These are phyloP conservation scores for Alternaria panax DNA, from an alignment of 2,329 filamentous ascomycete genomes.

Conservation along the genomic window DNA sequence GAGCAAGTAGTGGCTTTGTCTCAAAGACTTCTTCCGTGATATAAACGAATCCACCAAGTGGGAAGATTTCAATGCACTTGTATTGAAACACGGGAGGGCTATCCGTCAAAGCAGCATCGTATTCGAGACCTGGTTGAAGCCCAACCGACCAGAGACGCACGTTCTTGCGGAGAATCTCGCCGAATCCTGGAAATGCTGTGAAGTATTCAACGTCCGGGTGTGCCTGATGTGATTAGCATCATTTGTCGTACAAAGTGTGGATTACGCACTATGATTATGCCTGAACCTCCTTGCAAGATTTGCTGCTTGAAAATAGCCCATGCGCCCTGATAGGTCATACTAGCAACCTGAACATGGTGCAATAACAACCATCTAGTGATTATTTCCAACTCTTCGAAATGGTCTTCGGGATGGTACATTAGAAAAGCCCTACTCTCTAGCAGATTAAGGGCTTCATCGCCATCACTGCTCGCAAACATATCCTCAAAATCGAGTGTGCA, in stretches of 20 bases:
- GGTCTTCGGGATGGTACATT: conserved; percentile 37
- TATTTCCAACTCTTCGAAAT: conserved; percentile 39
- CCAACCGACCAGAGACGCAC: conserved; percentile 48
- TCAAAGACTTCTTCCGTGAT: conserved; percentile 55
- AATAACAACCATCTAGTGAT: conserved; percentile 43
- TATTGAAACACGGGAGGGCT: conserved; percentile 23
- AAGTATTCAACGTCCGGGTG: conserved; percentile 43
- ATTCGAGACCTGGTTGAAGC: conserved; percentile 26
- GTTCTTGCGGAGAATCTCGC: conserved; percentile 37
- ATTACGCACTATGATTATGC: conserved; percentile 38
- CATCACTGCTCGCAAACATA: conserved; percentile 32
- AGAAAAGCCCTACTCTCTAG: conserved; percentile 37
- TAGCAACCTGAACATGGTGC: conserved; percentile 39
- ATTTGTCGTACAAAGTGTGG: background rate
- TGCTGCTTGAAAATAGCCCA: conserved; percentile 39
- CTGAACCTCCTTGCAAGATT: conserved; percentile 27
- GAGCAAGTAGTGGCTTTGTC: conserved; percentile 47
- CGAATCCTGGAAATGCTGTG: conserved; percentile 43
- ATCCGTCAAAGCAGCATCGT: conserved; percentile 22
- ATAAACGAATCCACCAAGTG: conserved; percentile 50
- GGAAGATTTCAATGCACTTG: conserved; percentile 47
- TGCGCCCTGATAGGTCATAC: conserved; percentile 30
- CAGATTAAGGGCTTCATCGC: conserved; percentile 1
- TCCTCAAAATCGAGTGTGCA: conserved; percentile 31
- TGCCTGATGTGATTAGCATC: conserved; percentile 28